A percentile compares a stretch with the other conserved stretches of the same genome.
Conservation (phyloP, 768 basidiomycete species). For the Mycena capillaripes region DNA sequence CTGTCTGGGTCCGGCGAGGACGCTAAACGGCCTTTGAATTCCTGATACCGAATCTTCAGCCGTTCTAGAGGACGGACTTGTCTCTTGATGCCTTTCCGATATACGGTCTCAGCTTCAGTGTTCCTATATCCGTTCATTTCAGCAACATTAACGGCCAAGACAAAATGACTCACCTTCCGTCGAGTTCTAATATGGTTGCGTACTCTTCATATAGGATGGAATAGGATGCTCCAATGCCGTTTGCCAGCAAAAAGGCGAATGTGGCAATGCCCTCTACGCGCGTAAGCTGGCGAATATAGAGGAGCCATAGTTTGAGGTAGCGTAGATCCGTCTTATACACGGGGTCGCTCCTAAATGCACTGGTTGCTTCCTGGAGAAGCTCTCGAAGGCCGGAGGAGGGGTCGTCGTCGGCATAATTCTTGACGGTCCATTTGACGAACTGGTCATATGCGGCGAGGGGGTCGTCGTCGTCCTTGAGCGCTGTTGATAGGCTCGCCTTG, state of each 20-base stretch:
- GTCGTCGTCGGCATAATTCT: constrained; percentile 81
- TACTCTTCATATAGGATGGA: constrained; percentile 93
- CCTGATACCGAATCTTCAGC: constrained; percentile 84
- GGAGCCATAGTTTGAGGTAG: constrained; percentile 93
- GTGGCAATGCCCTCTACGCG: constrained; percentile 75
- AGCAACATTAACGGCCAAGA: neutral
- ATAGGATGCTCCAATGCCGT: constrained; percentile 82
- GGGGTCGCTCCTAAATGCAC: constrained; percentile 85
- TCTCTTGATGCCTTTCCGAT: constrained; percentile 85
- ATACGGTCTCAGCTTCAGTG: constrained; percentile 85
- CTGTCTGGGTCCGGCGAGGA: constrained; percentile 45
- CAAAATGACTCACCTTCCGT: constrained; percentile 74
- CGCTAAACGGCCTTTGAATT: constrained; percentile 77
- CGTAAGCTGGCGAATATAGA: constrained; percentile 87
- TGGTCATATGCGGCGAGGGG: constrained; percentile 87
- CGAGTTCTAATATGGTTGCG: constrained; percentile 81
- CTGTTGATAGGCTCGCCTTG: constrained; percentile 60
- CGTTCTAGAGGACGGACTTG: constrained; percentile 87
- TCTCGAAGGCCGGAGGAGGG: constrained; percentile 81
- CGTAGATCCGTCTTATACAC: constrained; percentile 89
- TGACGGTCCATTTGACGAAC: constrained; percentile 92
- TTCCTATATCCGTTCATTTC: constrained; percentile 58
- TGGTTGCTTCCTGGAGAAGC: constrained; percentile 87
- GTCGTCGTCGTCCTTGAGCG: constrained; percentile 84
- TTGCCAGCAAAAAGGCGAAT: constrained; percentile 81